Evolutionary conservation across 805 yeast genomes (phyloP).

Genomic region (Candida maesae): DNA sequence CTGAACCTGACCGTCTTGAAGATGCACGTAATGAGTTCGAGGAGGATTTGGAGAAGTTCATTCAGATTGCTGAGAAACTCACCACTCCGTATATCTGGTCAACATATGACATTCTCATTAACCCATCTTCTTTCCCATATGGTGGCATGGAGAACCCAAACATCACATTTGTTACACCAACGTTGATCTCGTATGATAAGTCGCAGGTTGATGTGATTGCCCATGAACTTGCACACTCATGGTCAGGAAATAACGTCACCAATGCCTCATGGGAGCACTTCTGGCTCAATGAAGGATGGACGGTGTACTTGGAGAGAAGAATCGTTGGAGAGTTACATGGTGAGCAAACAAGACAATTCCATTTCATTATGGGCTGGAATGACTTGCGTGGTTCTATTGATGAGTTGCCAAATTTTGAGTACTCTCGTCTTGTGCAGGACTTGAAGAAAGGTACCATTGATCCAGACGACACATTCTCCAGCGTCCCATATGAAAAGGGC

Average conservation of each 20-base stretch:
- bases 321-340: slow-evolving; percentile 48
- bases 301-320: slow-evolving; percentile 85
- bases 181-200: slow-evolving; percentile 78
- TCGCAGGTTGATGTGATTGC: slow-evolving; percentile 88
- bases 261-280: slow-evolving; percentile 91
- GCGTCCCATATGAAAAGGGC: slow-evolving; percentile 92
- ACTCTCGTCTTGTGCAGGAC: slow-evolving; percentile 66
- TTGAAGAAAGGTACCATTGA: slow-evolving; percentile 60
- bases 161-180: slow-evolving; percentile 87
- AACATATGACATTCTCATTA: slow-evolving; percentile 72
- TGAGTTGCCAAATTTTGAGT: slow-evolving; percentile 54
- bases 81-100: slow-evolving; percentile 84
- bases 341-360: slow-evolving; percentile 65
- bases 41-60: slow-evolving; percentile 76
- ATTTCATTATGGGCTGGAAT: slow-evolving; percentile 86
- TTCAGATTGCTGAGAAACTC: slow-evolving; percentile 69
- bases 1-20: slow-evolving; percentile 66
- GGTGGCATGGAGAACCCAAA: slow-evolving; percentile 97
- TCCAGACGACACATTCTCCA: slow-evolving; percentile 86
- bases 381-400: slow-evolving; percentile 65
- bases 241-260: slow-evolving; percentile 90
- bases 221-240: slow-evolving; percentile 89
- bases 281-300: slow-evolving; percentile 96
- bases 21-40: slow-evolving; percentile 78
- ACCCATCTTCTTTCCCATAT: slow-evolving; percentile 76